Conservation (phyloP, 805 yeast genomes). For the Candida ficus region DNA sequence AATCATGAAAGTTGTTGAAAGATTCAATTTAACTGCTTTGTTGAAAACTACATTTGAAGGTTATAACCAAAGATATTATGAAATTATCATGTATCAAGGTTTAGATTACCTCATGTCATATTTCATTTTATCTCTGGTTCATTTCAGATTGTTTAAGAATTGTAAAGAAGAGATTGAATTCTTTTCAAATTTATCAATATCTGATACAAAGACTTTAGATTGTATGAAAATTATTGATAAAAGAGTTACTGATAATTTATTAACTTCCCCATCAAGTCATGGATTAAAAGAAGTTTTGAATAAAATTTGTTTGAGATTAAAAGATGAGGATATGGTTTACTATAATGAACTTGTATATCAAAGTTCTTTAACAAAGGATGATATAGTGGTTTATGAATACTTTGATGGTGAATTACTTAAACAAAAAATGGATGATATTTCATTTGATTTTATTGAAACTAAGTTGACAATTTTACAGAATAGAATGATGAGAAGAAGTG, state of each 20-base stretch:
- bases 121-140: constrained; percentile 1
- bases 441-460: not conserved
- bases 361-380: not conserved
- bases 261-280: not conserved
- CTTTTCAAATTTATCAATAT: not conserved
- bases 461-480: too few species aligned
- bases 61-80: not conserved
- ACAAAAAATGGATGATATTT: not conserved
- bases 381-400: not conserved
- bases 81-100: not conserved
- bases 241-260: not conserved
- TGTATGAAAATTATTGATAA: not conserved
- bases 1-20: not conserved
- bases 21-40: not conserved
- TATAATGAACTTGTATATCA: not conserved
- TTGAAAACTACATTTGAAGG: not conserved
- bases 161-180: not conserved
- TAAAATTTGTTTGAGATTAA: not conserved
- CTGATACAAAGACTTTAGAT: not conserved
- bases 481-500: too few species aligned
- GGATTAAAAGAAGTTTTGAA: not conserved
- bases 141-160: not conserved
- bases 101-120: not conserved
- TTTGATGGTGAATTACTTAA: not conserved
- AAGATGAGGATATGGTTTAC: not conserved